These are phyloP conservation scores for Wickerhamomyces subpelliculosus DNA, from an alignment of 805 yeast genomes.

Conservation along the genomic window DNA sequence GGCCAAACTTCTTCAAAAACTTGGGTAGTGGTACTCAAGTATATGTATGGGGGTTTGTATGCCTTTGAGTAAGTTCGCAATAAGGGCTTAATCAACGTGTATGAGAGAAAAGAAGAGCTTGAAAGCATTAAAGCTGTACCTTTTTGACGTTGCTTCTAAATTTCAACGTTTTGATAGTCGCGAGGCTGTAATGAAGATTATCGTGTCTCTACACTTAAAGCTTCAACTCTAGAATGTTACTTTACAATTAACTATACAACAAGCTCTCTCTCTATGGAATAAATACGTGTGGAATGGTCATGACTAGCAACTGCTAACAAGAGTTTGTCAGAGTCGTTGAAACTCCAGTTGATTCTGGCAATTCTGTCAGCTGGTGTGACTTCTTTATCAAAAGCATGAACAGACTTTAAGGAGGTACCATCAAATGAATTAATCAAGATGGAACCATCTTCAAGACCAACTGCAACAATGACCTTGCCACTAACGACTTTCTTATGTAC, in stretches of 20 bases:
- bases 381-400: slow-evolving; percentile 27
- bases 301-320: slow-evolving; percentile 55
- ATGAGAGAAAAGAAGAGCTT: no score
- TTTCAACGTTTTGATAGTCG: no score
- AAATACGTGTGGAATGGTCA: slow-evolving; percentile 50
- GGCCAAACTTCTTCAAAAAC: no score
- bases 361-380: slow-evolving; percentile 58
- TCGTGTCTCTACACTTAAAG: no score
- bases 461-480: slow-evolving; percentile 37
- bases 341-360: slow-evolving; percentile 53
- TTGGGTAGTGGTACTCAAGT: no score
- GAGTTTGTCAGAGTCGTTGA: slow-evolving; percentile 17
- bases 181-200: no score
- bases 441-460: slow-evolving; percentile 68
- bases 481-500: slow-evolving; percentile 28
- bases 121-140: no score
- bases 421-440: slow-evolving; percentile 38
- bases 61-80: no score
- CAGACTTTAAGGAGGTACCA: slow-evolving; percentile 19
- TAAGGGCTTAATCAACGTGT: no score
- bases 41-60: no score
- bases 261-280: slow-evolving; percentile 17
- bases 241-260: background rate
- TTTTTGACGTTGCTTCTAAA: no score
- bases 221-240: no score